Evolutionary conservation across 345 rosid genomes (phyloP), one percentile per base, ranked within the genome.

Genomic region (Hevea brasiliensis): DNA sequence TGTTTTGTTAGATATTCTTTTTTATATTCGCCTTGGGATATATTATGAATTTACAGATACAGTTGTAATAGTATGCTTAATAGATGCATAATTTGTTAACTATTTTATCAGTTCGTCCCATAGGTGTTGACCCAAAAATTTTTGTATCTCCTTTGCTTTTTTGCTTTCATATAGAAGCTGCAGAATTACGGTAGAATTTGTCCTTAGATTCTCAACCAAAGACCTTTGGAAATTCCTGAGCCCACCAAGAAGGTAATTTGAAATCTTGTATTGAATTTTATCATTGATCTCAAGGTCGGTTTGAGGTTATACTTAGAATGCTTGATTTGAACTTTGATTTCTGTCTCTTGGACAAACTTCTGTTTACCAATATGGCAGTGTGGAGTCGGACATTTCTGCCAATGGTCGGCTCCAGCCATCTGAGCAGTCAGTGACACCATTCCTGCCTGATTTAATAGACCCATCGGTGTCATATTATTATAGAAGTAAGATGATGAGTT

Each of bases 161-260:
- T 48, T 27, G n/a, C 8, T 32, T 72, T 73, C 72, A 69, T 40
- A 37, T 65, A 91, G 98, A 93, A 85, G 71, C 98, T 77, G 77
- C 98, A 63, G 93, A 88, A 72, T 82, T 93, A 83, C 77, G 91
- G 85, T 92, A 91, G 89, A 91, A 86, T 29, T 86, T 93, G 29
- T 69, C 95, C 3, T 47, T 91, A 75, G 97, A 89, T 57, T 76
- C 95, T 10, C 92, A 86, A 80, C 64, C 87, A 1, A 91, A 93
- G 77, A 65, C 85, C n/a, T 42, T 65, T 87, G 51, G 97, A 91
- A 70, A 82, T 89, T 48, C 85, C 98, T 21, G 93, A 90, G 80
- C 90, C 89, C 1, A 85, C 84, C 58, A 93, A 91, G 76, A 91
- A 89, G 91, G 97, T 91, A 20, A 24, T 7, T 13, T 26, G 10